Evolutionary conservation across 106 monocot species (phyloP).

Genomic region (Triglochin maritima): DNA sequence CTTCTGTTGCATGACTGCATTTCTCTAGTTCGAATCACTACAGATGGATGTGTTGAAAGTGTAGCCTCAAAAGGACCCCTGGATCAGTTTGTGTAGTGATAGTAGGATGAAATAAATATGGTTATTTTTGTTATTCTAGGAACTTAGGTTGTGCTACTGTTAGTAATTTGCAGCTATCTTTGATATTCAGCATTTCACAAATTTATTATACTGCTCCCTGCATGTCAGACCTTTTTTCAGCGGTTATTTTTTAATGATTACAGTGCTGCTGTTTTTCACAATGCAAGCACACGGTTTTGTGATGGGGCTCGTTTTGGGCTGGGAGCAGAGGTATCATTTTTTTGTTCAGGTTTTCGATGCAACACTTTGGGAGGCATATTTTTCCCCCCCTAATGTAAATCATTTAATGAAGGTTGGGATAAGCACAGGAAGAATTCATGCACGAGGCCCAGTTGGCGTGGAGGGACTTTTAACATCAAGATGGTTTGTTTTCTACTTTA

Average conservation of each 20-base stretch:
- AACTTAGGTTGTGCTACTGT: too few species aligned
- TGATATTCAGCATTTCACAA: too few species aligned
- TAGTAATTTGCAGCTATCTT: too few species aligned
- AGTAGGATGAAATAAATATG: too few species aligned
- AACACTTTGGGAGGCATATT: background rate
- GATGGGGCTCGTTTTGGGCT: slow-evolving; percentile 97
- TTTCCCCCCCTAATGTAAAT: background rate
- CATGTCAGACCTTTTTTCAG: too few species aligned
- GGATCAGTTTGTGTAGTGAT: too few species aligned
- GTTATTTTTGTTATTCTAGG: too few species aligned
- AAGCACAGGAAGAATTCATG: slow-evolving; percentile 96
- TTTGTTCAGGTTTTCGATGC: background rate
- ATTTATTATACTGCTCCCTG: too few species aligned
- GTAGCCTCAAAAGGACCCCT: too few species aligned
- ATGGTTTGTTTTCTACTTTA: slow-evolving; percentile 38
- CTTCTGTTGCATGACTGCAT: too few species aligned
- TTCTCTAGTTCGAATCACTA: too few species aligned
- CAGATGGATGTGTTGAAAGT: too few species aligned
- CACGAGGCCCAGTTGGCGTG: slow-evolving; percentile 95
- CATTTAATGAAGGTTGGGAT: slow-evolving; percentile 75
- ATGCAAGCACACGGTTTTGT: slow-evolving; percentile 93
- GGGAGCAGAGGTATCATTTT: slow-evolving; percentile 75
- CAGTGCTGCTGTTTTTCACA: slow-evolving; percentile 96
- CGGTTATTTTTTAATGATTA: background rate
- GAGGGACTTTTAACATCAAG: slow-evolving; percentile 84